Percentiles rank a stretch among this genome's conserved stretches.
phyloP scores from a whole-genome alignment of 2,329 filamentous ascomycete genomes.

The Aspergillus flavus region DNA sequence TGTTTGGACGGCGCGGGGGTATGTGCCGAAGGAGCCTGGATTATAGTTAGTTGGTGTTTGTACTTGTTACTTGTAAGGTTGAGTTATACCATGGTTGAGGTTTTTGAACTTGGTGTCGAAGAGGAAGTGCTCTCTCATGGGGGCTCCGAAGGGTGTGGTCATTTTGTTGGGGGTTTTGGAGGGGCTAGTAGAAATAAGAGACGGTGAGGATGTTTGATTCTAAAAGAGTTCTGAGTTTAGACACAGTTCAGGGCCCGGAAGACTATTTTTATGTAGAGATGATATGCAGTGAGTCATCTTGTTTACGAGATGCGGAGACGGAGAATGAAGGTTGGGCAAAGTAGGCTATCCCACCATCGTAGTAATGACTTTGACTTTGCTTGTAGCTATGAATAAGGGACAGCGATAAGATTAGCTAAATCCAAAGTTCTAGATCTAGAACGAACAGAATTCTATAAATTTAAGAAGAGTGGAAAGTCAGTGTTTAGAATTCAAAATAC shows the following conservation, averaged over 20 bases:
- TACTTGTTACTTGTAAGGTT: no score
- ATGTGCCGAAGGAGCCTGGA: constrained; percentile 73
- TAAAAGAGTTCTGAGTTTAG: no score
- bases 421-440: no score
- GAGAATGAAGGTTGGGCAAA: no score
- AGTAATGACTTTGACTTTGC: no score
- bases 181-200: neutral
- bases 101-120: constrained; percentile 70
- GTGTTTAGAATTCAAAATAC: no score
- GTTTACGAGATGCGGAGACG: no score
- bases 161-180: neutral
- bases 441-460: no score
- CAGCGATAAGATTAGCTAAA: no score
- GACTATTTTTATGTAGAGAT: neutral
- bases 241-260: neutral
- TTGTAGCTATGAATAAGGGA: no score
- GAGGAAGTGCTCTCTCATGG: constrained; percentile 67
- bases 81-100: constrained; percentile 73
- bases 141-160: constrained; percentile 52
- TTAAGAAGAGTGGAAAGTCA: no score
- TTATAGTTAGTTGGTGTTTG: neutral
- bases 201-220: neutral
- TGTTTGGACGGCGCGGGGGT: constrained; percentile 64
- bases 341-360: no score
- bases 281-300: neutral